Evolutionary conservation across 2,329 filamentous ascomycete genomes (phyloP).

Genomic region (Phialophora chinensis): DNA sequence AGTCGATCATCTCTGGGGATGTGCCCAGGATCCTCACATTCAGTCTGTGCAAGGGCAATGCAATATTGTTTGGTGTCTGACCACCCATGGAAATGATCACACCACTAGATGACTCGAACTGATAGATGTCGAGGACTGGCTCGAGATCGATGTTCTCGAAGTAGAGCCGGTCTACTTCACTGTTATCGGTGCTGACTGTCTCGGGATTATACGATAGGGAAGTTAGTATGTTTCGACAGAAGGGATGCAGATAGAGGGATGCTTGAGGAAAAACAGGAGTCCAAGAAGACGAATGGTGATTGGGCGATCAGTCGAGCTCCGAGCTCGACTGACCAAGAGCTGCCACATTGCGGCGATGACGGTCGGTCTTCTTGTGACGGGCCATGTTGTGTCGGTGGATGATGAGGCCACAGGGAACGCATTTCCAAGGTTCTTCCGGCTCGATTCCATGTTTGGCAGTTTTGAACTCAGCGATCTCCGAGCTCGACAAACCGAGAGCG

Average conservation of each 20-base stretch:
- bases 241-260: too few relatives aligned
- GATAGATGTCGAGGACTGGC: slow-evolving; percentile 90
- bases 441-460: too few relatives aligned
- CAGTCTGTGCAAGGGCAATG: slow-evolving; percentile 81
- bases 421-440: too few relatives aligned
- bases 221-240: slow-evolving; percentile 14
- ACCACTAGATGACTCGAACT: slow-evolving; percentile 80
- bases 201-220: slow-evolving; percentile 74
- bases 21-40: slow-evolving; percentile 94
- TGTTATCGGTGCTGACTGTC: slow-evolving; percentile 87
- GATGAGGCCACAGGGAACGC: too few relatives aligned
- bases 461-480: neutral
- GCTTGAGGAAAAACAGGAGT: slow-evolving; percentile 4
- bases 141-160: slow-evolving; percentile 96
- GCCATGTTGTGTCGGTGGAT: too few relatives aligned
- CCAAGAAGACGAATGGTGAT: neutral
- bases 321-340: neutral
- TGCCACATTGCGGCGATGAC: too few relatives aligned
- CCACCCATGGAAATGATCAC: slow-evolving; percentile 96
- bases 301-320: neutral
- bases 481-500: neutral
- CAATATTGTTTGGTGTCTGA: slow-evolving; percentile 97
- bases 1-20: slow-evolving; percentile 98
- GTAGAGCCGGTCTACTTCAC: slow-evolving; percentile 91
- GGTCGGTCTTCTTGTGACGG: too few relatives aligned